Percentiles rank a stretch among this genome's conserved stretches.
phyloP scores from a whole-genome alignment of 805 yeast genomes.

The Metschnikowia borealis region DNA sequence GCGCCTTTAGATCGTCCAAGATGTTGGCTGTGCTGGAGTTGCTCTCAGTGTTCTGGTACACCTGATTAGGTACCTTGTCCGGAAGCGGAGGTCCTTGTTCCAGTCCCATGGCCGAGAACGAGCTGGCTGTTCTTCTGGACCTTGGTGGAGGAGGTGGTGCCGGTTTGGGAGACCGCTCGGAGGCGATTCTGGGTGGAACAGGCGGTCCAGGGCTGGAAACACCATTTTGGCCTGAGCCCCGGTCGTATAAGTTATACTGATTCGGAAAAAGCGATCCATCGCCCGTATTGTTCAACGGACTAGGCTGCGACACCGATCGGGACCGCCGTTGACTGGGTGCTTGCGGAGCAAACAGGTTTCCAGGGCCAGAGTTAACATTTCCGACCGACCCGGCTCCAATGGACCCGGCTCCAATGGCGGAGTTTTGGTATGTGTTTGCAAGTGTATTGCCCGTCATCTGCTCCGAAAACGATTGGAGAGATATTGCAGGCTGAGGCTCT shows the following conservation, averaged over 20 bases:
- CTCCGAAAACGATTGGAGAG: slow-evolving; percentile 38
- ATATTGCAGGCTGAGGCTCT: slow-evolving; percentile 24
- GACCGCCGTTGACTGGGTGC: slow-evolving; percentile 38
- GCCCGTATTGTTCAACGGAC: slow-evolving; percentile 4
- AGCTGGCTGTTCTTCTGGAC: slow-evolving; percentile 28
- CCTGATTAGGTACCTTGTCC: slow-evolving; percentile 18
- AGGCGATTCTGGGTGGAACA: slow-evolving; percentile 20
- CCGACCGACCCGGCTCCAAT: slow-evolving; percentile 6
- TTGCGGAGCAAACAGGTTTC: slow-evolving; percentile 19
- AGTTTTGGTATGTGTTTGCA: slow-evolving; percentile 34
- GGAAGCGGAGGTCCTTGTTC: slow-evolving; percentile 13
- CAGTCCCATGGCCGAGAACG: slow-evolving; percentile 11
- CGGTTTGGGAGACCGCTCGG: slow-evolving; percentile 1
- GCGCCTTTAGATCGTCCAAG: slow-evolving; percentile 59
- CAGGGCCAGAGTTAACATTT: background rate
- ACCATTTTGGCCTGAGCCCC: background rate
- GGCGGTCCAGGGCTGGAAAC: slow-evolving; percentile 11
- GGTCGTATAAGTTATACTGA: background rate
- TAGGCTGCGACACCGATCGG: slow-evolving; percentile 32
- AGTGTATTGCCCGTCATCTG: slow-evolving; percentile 39
- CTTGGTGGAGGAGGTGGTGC: slow-evolving; percentile 43
- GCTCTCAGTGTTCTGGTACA: slow-evolving; percentile 11
- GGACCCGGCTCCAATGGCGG: slow-evolving; percentile 17
- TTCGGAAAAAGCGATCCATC: background rate
- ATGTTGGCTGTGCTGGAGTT: slow-evolving; percentile 45